These are phyloP conservation scores for Arthrobotrys pseudoclavata DNA, from an alignment of 2,329 filamentous ascomycete genomes.

Conservation along the genomic window DNA sequence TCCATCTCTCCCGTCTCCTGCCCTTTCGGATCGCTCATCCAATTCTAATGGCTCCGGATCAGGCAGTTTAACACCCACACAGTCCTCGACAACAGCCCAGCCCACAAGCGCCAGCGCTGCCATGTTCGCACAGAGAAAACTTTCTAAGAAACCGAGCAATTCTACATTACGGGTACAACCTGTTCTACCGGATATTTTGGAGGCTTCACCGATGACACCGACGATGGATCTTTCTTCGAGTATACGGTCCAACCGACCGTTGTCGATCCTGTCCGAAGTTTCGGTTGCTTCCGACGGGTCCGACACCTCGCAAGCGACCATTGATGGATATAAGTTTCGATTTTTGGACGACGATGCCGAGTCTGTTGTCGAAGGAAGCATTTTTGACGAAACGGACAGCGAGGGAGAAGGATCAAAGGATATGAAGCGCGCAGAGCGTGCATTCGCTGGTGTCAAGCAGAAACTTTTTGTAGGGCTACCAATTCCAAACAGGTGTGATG, in stretches of 20 bases:
- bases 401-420: constrained; percentile 47
- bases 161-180: constrained; percentile 56
- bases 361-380: constrained; percentile 56
- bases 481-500: neutral
- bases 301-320: constrained; percentile 52
- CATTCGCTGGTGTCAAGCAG: constrained; percentile 59
- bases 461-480: constrained; percentile 46
- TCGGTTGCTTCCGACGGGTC: constrained; percentile 49
- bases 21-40: constrained; percentile 54
- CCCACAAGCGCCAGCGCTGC: constrained; percentile 45
- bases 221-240: constrained; percentile 43
- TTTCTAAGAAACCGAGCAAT: constrained; percentile 59
- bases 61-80: constrained; percentile 54
- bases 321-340: constrained; percentile 58
- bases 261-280: constrained; percentile 54
- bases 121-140: constrained; percentile 59
- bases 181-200: constrained; percentile 47
- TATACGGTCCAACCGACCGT: constrained; percentile 37
- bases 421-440: constrained; percentile 41
- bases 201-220: constrained; percentile 54
- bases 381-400: constrained; percentile 49
- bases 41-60: constrained; percentile 58
- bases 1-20: constrained; percentile 52
- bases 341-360: constrained; percentile 56
- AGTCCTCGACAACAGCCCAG: constrained; percentile 25